Percentiles rank a stretch among this genome's conserved stretches.
Evolutionary conservation across 371 early-diverging fungal species (phyloP).

Genomic region (Nematocida ausubeli): DNA sequence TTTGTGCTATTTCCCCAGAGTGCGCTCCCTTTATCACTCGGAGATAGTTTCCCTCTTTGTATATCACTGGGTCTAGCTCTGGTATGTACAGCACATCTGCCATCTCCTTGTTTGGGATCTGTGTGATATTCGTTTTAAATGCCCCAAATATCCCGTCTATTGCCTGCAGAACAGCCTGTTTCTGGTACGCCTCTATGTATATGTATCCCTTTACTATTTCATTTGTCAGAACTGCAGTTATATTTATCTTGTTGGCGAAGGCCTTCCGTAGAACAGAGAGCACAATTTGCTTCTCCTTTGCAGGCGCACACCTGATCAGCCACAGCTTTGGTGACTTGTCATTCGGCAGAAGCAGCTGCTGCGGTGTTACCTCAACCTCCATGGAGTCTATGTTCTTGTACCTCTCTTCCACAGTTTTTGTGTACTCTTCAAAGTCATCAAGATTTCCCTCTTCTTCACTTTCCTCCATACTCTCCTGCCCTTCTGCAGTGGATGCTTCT

Average conservation of each 20-base stretch:
- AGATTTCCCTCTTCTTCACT: not conserved
- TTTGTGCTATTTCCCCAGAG: constrained; percentile 84
- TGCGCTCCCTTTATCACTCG: constrained; percentile 87
- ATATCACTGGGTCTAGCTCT: constrained; percentile 68
- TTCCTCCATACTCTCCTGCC: not conserved
- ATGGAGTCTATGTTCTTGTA: constrained; percentile 44
- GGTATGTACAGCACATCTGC: constrained; percentile 76
- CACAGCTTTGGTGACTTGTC: constrained; percentile 83
- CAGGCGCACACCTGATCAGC: constrained; percentile 81
- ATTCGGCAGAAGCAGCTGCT: constrained; percentile 76
- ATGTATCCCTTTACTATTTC: constrained; percentile 85
- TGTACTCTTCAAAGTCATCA: constrained; percentile 52
- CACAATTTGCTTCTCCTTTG: constrained; percentile 80
- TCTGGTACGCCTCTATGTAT: constrained; percentile 82
- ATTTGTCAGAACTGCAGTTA: constrained; percentile 75
- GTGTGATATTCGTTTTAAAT: constrained; percentile 71
- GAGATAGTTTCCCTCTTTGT: constrained; percentile 79
- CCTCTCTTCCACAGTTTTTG: constrained; percentile 61
- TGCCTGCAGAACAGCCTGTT: constrained; percentile 76
- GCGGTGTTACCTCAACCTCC: constrained; percentile 64
- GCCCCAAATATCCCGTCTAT: constrained; percentile 74
- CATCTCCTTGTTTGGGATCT: constrained; percentile 91
- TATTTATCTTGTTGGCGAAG: constrained; percentile 70
- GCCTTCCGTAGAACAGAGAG: constrained; percentile 75
- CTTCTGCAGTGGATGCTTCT: not conserved